A percentile compares a stretch with the other conserved stretches of the same genome.
Conservation (phyloP, 805 yeast species). For the Nakazawaea ernobii region DNA sequence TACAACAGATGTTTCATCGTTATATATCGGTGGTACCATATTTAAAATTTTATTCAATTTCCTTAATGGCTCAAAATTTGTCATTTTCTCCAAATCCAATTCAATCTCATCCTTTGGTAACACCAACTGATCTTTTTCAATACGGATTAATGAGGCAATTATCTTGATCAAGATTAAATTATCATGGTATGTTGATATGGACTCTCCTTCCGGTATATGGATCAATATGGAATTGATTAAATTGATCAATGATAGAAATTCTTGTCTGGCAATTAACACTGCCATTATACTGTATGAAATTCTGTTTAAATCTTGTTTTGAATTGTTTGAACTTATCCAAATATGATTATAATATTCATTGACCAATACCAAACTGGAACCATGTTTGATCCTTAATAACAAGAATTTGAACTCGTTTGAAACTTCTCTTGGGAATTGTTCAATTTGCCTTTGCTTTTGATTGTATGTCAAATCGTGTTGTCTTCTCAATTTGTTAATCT, state of each 20-base stretch:
- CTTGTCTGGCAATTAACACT: conserved; percentile 22
- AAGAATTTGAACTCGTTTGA: conserved; percentile 22
- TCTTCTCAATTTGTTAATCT: conserved; percentile 11
- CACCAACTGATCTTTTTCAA: not conserved
- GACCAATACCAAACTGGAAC: conserved; percentile 34
- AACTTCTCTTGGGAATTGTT: conserved; percentile 15
- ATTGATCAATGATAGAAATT: conserved; percentile 20
- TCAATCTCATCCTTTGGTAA: not conserved
- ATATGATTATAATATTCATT: conserved; percentile 39
- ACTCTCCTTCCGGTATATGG: conserved; percentile 11
- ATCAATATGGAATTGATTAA: conserved; percentile 11
- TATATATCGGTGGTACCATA: conserved; percentile 13
- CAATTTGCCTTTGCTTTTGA: conserved; percentile 6
- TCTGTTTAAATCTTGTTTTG: conserved; percentile 7
- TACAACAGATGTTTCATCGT: conserved; percentile 6
- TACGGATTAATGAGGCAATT: not conserved
- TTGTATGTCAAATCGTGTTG: conserved; percentile 3
- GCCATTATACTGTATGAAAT: conserved; percentile 18
- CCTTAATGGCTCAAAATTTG: not conserved
- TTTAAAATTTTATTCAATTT: conserved; percentile 12
- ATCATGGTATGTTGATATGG: not conserved
- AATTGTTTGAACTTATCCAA: conserved; percentile 17
- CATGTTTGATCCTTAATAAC: conserved; percentile 35
- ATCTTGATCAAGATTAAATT: conserved; percentile 3
- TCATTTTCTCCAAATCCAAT: not conserved